Base-by-base conservation (phyloP, 768 basidiomycete species). In the Kwoniella dendrophila region DNA sequence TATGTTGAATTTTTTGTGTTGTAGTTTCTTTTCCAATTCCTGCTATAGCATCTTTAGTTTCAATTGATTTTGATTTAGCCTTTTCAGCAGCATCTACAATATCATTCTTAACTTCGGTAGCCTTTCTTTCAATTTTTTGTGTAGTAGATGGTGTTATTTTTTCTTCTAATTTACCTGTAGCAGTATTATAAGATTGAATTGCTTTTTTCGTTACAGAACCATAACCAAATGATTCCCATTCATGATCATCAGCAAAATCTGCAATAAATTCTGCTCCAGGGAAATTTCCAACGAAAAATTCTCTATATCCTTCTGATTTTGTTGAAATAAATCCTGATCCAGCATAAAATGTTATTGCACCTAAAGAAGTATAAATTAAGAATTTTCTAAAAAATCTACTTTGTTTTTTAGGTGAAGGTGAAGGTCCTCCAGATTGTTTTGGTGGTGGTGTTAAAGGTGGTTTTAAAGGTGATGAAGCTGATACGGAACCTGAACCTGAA, bases 221-320 rank as follows among this genome's bases (percentile, higher is more conserved):
- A 20, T 86, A 62, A 32, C 90, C 90, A 63, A 90, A 80, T 5
- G 83, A 84, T 69, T 93, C 89, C 90, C 90, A 93, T 14, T 86
- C 84, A 59, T 86, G 82, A 29, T 84, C 82, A 72, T 96, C 91
- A 10, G 88, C 89, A 72, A 86, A 92, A 61, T 93, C 88, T 40
- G 94, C 82, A 78, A 94, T 82, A 18, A 84, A 74, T 64, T 88
- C 84, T 29, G 87, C 92, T 38, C 90, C 83, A 1, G 94, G 94
- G 56, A 93, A 86, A 43, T 85, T 82, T 69, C 87, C 85, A 58
- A 86, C 83, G 82, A 96, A 96, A 76, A 95, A 83, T 67, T 94
- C 89, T 74, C 89, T 87, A 82, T 94, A 96, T 1, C 82, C 78
- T 68, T 87, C 88, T 78, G 85, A 87, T 71, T 88, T 84, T 81